Conservation (phyloP, 176 grass and related monocot genomes). For the Oryza officinalis region DNA sequence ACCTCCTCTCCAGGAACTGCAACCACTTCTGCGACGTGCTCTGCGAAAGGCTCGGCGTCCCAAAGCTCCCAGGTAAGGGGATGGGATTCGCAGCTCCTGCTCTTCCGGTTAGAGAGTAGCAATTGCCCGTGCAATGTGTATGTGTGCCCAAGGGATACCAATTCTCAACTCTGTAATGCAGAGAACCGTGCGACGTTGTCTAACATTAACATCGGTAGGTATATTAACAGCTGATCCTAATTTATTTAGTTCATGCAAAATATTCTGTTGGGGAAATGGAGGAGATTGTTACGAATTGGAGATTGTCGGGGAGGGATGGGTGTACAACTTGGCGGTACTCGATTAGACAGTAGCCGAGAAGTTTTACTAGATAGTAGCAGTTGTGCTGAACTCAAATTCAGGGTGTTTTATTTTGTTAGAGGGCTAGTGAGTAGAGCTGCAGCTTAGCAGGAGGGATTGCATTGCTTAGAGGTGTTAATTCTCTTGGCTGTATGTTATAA, state of each 20-base stretch:
- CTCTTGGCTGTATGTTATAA: not conserved
- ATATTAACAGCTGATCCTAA: not conserved
- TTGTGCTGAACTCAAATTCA: not conserved
- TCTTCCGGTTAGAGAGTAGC: slow-evolving; percentile 13
- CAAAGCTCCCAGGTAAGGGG: slow-evolving; percentile 75
- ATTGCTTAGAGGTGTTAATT: slow-evolving; percentile 5
- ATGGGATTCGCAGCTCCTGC: not conserved
- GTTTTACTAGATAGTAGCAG: not conserved
- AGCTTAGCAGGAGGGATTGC: not conserved
- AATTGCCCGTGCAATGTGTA: not conserved
- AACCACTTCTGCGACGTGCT: slow-evolving; percentile 97
- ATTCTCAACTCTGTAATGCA: slow-evolving; percentile 1
- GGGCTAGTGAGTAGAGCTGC: not conserved
- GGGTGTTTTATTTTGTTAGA: not conserved
- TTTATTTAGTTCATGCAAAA: not conserved
- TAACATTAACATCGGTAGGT: not conserved
- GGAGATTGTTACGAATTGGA: not conserved
- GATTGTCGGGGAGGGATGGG: not conserved
- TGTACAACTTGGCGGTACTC: not conserved
- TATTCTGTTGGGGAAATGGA: not conserved
- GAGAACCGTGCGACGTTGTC: not conserved
- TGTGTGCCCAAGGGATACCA: not conserved
- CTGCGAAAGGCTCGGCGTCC: slow-evolving; percentile 76
- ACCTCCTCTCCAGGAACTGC: slow-evolving; percentile 93
- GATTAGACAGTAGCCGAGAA: not conserved